Percentiles rank a stretch among this genome's conserved stretches.
phyloP scores from a whole-genome alignment of 306 rosid genomes.

The Begonia fuchsioides region DNA sequence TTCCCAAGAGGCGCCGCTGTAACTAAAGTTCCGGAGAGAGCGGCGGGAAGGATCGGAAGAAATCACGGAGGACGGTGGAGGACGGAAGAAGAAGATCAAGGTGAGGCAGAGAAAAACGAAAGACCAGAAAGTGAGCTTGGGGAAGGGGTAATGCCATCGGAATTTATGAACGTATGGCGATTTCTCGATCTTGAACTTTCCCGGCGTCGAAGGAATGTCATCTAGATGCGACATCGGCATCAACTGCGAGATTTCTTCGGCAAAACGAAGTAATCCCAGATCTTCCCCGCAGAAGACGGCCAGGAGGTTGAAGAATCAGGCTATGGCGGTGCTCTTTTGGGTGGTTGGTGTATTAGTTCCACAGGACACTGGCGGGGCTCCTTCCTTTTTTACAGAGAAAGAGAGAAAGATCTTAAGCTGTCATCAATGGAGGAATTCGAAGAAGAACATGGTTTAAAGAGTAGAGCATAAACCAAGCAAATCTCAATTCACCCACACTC shows the following conservation, averaged over 20 bases:
- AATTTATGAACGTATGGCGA: constrained; percentile 50
- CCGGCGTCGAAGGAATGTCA: constrained; percentile 79
- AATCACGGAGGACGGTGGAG: constrained; percentile 34
- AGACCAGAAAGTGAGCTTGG: constrained; percentile 78
- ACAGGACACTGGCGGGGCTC: no score
- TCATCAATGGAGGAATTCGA: no score
- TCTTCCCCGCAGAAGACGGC: no score
- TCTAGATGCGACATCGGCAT: constrained; percentile 16
- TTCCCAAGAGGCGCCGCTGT: constrained; percentile 94
- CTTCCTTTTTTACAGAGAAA: no score
- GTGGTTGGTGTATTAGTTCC: no score
- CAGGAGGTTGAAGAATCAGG: no score
- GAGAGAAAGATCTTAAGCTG: no score
- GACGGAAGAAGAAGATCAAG: constrained; percentile 68
- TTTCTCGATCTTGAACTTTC: constrained; percentile 88
- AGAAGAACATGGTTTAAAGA: no score
- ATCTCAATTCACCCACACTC: no score
- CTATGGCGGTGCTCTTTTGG: no score
- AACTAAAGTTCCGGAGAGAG: constrained; percentile 47
- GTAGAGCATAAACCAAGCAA: no score
- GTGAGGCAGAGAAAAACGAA: constrained; percentile 51
- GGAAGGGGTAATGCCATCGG: constrained; percentile 63
- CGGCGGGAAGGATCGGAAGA: constrained; percentile 69
- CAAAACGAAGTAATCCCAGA: no score
- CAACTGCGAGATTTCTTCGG: constrained; percentile 39